phyloP scores from a whole-genome alignment of 805 yeast species.

The Hermanozyma aechmeae region DNA sequence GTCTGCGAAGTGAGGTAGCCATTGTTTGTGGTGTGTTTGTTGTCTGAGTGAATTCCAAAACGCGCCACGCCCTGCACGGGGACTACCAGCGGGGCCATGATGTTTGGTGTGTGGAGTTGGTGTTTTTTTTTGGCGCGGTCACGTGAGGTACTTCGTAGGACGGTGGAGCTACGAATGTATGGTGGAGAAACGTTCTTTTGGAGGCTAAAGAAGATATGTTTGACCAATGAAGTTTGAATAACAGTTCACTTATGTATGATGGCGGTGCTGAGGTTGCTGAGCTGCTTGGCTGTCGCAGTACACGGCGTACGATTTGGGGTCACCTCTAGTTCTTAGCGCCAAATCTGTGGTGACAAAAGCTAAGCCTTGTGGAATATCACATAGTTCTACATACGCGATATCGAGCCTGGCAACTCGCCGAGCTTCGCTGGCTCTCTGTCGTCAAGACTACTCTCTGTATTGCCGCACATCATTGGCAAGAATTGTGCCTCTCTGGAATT shows the following conservation, averaged over 20 bases:
- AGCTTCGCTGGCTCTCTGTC: too few species aligned
- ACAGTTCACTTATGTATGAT: neutral
- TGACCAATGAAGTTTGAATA: neutral
- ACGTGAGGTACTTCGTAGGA: neutral
- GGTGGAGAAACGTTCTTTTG: neutral
- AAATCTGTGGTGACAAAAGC: too few species aligned
- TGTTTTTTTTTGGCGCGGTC: neutral
- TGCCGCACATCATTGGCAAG: too few species aligned
- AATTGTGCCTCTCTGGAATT: too few species aligned
- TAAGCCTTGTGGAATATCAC: too few species aligned
- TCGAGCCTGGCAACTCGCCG: too few species aligned
- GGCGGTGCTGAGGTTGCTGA: neutral
- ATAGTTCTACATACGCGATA: too few species aligned
- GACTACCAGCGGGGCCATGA: slow-evolving; percentile 8
- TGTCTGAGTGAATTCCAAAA: slow-evolving; percentile 5
- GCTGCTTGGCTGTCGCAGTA: neutral
- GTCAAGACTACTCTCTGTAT: too few species aligned
- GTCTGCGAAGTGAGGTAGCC: slow-evolving; percentile 2
- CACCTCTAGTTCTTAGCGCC: too few species aligned
- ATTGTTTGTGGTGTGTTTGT: slow-evolving; percentile 6
- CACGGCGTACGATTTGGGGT: too few species aligned
- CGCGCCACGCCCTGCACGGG: slow-evolving; percentile 10
- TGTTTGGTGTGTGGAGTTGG: too few species aligned
- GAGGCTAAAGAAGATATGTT: neutral
- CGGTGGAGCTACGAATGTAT: neutral